phyloP scores from a whole-genome alignment of 768 basidiomycete genomes.

The Pleurotus pulmonarius region DNA sequence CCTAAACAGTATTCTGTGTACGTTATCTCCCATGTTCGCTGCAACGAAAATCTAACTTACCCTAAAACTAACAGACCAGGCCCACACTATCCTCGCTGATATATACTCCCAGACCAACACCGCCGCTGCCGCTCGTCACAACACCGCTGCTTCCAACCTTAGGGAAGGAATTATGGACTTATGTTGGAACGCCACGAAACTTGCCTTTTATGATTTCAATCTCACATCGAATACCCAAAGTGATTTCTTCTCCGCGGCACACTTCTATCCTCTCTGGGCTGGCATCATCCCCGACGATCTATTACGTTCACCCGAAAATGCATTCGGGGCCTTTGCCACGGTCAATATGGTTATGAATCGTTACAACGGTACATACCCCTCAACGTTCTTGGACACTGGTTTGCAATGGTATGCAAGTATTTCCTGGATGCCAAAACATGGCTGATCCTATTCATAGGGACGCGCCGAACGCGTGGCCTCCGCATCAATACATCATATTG shows the following conservation, averaged over 20 bases:
- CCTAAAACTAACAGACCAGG: constrained; percentile 38
- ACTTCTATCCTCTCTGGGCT: constrained; percentile 85
- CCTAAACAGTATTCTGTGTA: constrained; percentile 84
- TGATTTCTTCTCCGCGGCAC: constrained; percentile 65
- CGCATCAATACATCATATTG: constrained; percentile 78
- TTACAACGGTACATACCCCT: constrained; percentile 86
- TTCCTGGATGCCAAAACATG: not conserved
- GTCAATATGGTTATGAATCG: constrained; percentile 76
- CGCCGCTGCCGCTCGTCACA: constrained; percentile 45
- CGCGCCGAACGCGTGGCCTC: constrained; percentile 87
- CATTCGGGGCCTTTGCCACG: constrained; percentile 71
- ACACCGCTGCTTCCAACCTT: constrained; percentile 49
- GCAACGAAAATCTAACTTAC: not conserved
- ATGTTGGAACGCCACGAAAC: constrained; percentile 75
- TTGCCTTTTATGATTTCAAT: constrained; percentile 94
- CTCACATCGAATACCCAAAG: constrained; percentile 63
- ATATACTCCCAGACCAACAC: constrained; percentile 52
- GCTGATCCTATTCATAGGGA: constrained; percentile 45
- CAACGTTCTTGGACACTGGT: constrained; percentile 74
- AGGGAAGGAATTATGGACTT: constrained; percentile 79
- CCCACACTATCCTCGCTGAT: constrained; percentile 54
- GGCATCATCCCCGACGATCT: constrained; percentile 79
- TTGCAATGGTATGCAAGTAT: constrained; percentile 63
- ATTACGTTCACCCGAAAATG: constrained; percentile 45
- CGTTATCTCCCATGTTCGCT: constrained; percentile 19